Evolutionary conservation across 208 protist genomes (phyloP).

Genomic region (Phytomonas serpens): DNA sequence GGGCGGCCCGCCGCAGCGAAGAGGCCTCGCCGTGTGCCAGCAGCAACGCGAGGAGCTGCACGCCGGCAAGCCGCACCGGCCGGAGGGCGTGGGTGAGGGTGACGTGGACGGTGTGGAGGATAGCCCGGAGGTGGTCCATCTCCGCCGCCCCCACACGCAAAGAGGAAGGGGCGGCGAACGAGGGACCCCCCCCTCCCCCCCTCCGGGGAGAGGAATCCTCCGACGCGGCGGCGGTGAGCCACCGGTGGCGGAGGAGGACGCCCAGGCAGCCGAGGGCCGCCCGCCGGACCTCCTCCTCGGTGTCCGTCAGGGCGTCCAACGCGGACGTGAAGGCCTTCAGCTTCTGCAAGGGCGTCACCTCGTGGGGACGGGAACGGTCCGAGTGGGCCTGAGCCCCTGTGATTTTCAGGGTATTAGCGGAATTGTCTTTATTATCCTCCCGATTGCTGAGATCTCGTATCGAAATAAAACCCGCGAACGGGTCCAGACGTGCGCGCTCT

Average conservation of each 20-base stretch:
- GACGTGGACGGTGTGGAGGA: slow-evolving; percentile 47
- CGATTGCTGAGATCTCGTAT: not conserved
- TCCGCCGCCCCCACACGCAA: slow-evolving; percentile 7
- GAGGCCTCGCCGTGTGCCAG: slow-evolving; percentile 19
- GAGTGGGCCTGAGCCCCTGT: not conserved
- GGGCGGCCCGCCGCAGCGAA: slow-evolving; percentile 16
- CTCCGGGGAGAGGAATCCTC: not conserved
- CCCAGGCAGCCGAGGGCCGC: slow-evolving; percentile 33
- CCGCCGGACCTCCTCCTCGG: slow-evolving; percentile 51
- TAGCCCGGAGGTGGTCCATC: slow-evolving; percentile 27
- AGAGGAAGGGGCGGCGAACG: no score
- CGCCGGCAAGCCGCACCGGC: slow-evolving; percentile 38
- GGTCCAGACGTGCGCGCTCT: not conserved
- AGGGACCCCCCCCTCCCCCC: no score
- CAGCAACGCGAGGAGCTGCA: slow-evolving; percentile 47
- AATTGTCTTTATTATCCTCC: not conserved
- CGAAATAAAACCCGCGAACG: not conserved
- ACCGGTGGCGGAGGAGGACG: not conserved
- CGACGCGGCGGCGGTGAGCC: not conserved
- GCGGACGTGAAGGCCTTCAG: slow-evolving; percentile 41
- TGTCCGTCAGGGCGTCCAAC: slow-evolving; percentile 66
- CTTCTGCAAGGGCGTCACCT: slow-evolving; percentile 38
- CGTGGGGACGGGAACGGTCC: not conserved
- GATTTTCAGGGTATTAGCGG: not conserved
- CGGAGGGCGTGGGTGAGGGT: slow-evolving; percentile 62